These are phyloP conservation scores for Brassica nigra DNA, from an alignment of 345 rosid genomes.

Conservation along the genomic window DNA sequence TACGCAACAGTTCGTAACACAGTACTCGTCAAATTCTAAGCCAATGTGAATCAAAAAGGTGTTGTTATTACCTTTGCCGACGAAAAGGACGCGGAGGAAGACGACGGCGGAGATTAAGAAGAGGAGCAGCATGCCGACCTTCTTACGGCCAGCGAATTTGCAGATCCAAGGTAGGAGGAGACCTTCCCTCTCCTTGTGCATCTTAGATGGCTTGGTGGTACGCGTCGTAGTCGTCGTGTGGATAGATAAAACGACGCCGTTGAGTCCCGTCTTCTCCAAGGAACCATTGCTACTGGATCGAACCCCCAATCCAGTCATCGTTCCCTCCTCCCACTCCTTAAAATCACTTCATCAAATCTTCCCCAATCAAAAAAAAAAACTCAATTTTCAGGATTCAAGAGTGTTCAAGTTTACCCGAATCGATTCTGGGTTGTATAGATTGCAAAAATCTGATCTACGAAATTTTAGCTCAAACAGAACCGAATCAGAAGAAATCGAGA, in stretches of 20 bases:
- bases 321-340: background rate
- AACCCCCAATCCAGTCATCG: slow-evolving; percentile 77
- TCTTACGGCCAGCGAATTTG: slow-evolving; percentile 90
- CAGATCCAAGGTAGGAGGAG: slow-evolving; percentile 71
- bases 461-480: background rate
- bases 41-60: background rate
- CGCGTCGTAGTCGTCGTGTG: slow-evolving; percentile 49
- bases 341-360: slow-evolving; percentile 46
- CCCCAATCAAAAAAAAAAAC: background rate
- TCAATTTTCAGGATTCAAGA: slow-evolving; percentile 33
- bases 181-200: slow-evolving; percentile 84
- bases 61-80: slow-evolving; percentile 66
- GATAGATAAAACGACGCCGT: slow-evolving; percentile 54
- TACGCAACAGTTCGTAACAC: no score
- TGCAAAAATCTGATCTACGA: slow-evolving; percentile 26
- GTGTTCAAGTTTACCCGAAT: slow-evolving; percentile 19
- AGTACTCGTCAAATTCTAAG: background rate
- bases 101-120: slow-evolving; percentile 79
- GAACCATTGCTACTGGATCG: slow-evolving; percentile 89
- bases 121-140: slow-evolving; percentile 91
- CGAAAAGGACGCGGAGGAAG: slow-evolving; percentile 75
- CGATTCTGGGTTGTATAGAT: background rate
- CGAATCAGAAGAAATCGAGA: background rate
- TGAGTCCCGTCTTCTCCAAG: slow-evolving; percentile 68
- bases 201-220: slow-evolving; percentile 63